Conservation (phyloP, 352 stramenopile species). For the Globisporangium rhizosaccharum region DNA sequence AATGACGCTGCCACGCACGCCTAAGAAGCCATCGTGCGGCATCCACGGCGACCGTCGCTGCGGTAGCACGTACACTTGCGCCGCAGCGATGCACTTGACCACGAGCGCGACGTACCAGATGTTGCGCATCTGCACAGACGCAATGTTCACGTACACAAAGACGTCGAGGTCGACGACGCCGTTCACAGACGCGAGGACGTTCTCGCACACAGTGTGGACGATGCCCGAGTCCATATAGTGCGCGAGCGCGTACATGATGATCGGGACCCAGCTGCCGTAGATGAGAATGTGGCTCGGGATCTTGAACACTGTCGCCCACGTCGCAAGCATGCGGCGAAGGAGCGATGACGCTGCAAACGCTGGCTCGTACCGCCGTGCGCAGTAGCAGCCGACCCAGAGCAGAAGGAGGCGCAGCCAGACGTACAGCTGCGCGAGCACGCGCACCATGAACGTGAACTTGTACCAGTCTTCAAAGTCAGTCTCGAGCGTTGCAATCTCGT, state of each 20-base stretch:
- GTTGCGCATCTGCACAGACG: conserved; percentile 17
- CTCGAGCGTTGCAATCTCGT: conserved; percentile 26
- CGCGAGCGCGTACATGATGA: conserved; percentile 10
- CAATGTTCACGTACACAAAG: conserved; percentile 11
- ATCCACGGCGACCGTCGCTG: background rate
- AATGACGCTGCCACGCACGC: conserved; percentile 1
- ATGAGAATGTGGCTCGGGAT: conserved; percentile 18
- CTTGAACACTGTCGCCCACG: conserved; percentile 6
- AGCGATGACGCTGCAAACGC: background rate
- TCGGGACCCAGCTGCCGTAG: conserved; percentile 18
- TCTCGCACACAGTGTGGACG: conserved; percentile 12
- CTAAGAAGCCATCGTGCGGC: background rate
- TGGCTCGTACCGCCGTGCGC: background rate
- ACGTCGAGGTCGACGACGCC: conserved; percentile 16
- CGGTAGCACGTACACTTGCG: conserved; percentile 1
- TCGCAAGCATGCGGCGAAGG: background rate
- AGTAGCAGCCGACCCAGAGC: conserved; percentile 9
- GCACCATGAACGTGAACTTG: conserved; percentile 17
- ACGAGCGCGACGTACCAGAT: conserved; percentile 13
- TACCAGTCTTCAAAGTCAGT: conserved; percentile 36
- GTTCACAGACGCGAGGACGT: conserved; percentile 11
- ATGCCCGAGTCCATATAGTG: conserved; percentile 12
- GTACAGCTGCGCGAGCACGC: conserved; percentile 26
- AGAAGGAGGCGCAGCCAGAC: conserved; percentile 13
- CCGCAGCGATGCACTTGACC: background rate